Conservation (phyloP, 106 monocot species). For the Vanilla planifolia region DNA sequence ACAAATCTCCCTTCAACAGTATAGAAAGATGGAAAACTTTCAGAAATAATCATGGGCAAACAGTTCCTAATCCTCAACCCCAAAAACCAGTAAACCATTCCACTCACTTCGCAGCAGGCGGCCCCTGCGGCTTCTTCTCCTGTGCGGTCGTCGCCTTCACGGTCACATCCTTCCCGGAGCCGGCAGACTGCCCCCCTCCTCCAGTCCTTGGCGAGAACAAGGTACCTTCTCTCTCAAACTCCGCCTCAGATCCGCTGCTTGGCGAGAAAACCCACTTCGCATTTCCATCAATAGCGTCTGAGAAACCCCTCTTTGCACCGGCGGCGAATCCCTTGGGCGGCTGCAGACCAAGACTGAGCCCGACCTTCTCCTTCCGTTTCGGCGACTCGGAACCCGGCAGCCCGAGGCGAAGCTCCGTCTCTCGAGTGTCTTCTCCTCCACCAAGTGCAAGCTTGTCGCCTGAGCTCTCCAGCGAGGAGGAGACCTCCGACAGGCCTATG, state of each 20-base stretch:
- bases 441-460: neutral
- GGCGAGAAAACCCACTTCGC: constrained; percentile 22
- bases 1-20: no score
- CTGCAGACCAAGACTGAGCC: constrained; percentile 19
- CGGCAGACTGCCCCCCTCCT: neutral
- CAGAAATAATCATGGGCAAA: neutral
- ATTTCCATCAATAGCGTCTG: constrained; percentile 16
- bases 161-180: neutral
- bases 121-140: constrained; percentile 36
- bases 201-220: constrained; percentile 17
- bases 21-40: no score
- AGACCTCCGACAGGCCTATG: constrained; percentile 44
- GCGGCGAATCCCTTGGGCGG: constrained; percentile 8
- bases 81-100: neutral
- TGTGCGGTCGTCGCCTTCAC: constrained; percentile 7
- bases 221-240: constrained; percentile 9
- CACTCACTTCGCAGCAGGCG: constrained; percentile 16
- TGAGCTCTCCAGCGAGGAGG: constrained; percentile 16
- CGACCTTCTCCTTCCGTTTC: constrained; percentile 16
- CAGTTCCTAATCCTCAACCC: no score
- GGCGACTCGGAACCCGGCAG: constrained; percentile 55
- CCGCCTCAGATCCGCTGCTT: constrained; percentile 26
- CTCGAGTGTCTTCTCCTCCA: constrained; percentile 16
- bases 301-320: constrained; percentile 57
- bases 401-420: constrained; percentile 71